These are phyloP conservation scores for Dothideomycetes sp. DNA, from an alignment of 2,329 filamentous ascomycete genomes.

Conservation along the genomic window DNA sequence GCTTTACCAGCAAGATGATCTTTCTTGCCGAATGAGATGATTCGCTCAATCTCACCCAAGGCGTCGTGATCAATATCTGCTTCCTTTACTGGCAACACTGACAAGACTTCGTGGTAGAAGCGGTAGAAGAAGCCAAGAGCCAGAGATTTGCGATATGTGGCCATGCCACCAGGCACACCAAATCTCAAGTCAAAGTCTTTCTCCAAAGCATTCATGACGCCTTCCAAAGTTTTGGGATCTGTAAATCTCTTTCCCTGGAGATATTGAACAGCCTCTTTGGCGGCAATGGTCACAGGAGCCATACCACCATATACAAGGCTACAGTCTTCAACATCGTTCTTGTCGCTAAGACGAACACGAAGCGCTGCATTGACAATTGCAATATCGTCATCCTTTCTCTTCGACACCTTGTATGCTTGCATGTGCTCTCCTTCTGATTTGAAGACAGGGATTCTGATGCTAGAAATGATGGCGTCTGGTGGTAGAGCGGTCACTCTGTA, in stretches of 20 bases:
- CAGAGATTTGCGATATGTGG: slow-evolving; percentile 83
- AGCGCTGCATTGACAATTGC: slow-evolving; percentile 90
- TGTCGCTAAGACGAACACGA: slow-evolving; percentile 60
- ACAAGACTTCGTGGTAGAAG: slow-evolving; percentile 84
- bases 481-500: slow-evolving; percentile 79
- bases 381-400: slow-evolving; percentile 96
- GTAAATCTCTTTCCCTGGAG: slow-evolving; percentile 71
- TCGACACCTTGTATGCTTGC: slow-evolving; percentile 88
- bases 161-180: slow-evolving; percentile 93
- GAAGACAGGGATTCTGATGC: slow-evolving; percentile 74
- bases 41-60: slow-evolving; percentile 74
- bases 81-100: slow-evolving; percentile 43
- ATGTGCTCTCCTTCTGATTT: slow-evolving; percentile 71
- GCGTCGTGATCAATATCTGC: slow-evolving; percentile 60
- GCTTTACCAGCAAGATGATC: slow-evolving; percentile 66
- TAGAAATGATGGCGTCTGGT: slow-evolving; percentile 72
- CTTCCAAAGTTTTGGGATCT: slow-evolving; percentile 75
- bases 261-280: slow-evolving; percentile 66
- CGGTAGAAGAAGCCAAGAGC: slow-evolving; percentile 93
- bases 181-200: slow-evolving; percentile 82
- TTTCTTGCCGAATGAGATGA: slow-evolving; percentile 69
- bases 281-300: slow-evolving; percentile 83
- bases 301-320: slow-evolving; percentile 90
- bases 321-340: slow-evolving; percentile 60
- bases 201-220: slow-evolving; percentile 80